Percentiles rank a stretch among this genome's conserved stretches.
Conservation (phyloP, 2,329 filamentous ascomycete genomes). For the Ceratocystis harringtonii region DNA sequence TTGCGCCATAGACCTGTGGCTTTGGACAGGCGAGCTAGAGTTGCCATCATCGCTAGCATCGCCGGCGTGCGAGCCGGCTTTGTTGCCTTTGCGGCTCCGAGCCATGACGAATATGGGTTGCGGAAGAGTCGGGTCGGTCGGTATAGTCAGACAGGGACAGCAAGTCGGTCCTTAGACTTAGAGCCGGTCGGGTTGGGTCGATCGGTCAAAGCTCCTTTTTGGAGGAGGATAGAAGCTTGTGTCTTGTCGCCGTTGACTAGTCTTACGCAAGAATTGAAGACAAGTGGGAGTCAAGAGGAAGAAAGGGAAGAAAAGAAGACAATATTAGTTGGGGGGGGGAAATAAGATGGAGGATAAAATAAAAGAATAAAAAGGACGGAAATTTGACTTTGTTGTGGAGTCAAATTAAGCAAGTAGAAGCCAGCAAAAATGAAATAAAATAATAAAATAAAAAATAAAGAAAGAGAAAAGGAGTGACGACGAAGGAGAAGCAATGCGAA, state of each 20-base stretch:
- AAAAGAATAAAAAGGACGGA: neutral
- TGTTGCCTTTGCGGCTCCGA: slow-evolving; percentile 37
- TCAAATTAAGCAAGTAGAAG: neutral
- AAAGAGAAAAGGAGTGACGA: neutral
- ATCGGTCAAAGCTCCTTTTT: neutral
- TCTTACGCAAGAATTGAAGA: neutral
- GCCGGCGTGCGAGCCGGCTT: slow-evolving; percentile 47
- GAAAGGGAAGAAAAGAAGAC: neutral
- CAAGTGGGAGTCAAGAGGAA: neutral
- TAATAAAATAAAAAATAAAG: neutral
- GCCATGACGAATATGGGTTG: slow-evolving; percentile 13
- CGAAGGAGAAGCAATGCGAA: neutral
- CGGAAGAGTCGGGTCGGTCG: neutral
- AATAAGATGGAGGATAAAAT: neutral
- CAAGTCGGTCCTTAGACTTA: neutral
- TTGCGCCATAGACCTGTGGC: neutral
- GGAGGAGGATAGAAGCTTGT: neutral
- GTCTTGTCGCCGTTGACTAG: neutral
- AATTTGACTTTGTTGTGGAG: neutral
- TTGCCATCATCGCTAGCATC: slow-evolving; percentile 46
- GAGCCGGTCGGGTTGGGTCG: neutral
- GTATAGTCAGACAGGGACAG: neutral
- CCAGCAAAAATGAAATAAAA: neutral
- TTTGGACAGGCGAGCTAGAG: slow-evolving; percentile 12
- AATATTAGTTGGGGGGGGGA: neutral